Evolutionary conservation across 352 stramenopile genomes (phyloP).

Genomic region (Pythium apleroticum): DNA sequence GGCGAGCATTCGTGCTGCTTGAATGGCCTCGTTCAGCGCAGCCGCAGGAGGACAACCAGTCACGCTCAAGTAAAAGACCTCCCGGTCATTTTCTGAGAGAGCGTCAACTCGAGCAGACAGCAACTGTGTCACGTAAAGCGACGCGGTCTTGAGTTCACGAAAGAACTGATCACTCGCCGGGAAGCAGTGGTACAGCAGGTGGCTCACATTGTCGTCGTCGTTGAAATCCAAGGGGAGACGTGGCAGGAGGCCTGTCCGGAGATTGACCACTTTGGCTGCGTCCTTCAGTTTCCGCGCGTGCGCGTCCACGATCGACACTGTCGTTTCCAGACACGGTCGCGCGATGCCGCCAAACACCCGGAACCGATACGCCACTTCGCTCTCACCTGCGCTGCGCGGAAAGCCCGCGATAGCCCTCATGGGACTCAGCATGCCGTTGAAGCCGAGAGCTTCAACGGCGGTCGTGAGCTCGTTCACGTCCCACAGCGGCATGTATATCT

Average conservation of each 20-base stretch:
- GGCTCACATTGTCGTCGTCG: not conserved
- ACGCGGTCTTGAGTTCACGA: not conserved
- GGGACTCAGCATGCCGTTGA: not conserved
- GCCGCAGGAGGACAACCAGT: no score
- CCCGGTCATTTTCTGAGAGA: not conserved
- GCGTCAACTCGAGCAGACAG: not conserved
- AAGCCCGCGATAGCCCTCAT: not conserved
- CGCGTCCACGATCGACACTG: not conserved
- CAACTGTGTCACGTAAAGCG: not conserved
- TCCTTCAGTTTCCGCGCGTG: not conserved
- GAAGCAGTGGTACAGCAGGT: not conserved
- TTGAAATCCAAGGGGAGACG: not conserved
- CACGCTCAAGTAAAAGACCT: not conserved
- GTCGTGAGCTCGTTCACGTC: not conserved
- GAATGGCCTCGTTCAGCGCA: no score
- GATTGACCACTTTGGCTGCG: not conserved
- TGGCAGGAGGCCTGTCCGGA: not conserved
- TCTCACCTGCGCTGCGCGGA: not conserved
- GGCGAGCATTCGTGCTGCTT: no score
- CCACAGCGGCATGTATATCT: not conserved
- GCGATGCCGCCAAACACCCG: slow-evolving; percentile 1
- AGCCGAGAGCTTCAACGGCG: not conserved
- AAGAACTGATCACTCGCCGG: not conserved
- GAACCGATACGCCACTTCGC: not conserved
- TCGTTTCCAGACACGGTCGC: not conserved